Evolutionary conservation across 2,329 filamentous ascomycete genomes (phyloP), one percentile per base, ranked within the genome.

Genomic region (Diaporthe helianthi): DNA sequence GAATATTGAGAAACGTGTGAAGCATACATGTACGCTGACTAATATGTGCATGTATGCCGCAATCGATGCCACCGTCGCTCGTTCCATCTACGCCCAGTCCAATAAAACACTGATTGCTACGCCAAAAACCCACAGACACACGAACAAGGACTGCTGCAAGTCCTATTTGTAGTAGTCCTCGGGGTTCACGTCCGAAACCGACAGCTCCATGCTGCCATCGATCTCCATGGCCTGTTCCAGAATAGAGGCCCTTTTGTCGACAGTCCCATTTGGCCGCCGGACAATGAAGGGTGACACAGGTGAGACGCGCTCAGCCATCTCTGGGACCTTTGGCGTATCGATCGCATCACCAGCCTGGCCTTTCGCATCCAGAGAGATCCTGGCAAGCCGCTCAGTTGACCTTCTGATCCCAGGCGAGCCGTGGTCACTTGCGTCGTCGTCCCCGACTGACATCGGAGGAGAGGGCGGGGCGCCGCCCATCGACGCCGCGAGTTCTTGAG

Each of bases 181-280:
- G 19, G 70, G 70, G 19, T 54, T 69, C n/a, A 52, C 66, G 15
- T 60, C 58, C 47, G 54, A 33, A 10, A 47, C 61, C 2, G 58
- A 29, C 29, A 63, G 29, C 44, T 69, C 70, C 70, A 67, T 26
- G 33, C 31, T 67, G 26, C 64, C 63, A 49, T 71, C 70, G 17
- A 72, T 67, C 22, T 69, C 71, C 69, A 71, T 71, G 22, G 68
- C 65, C 61, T 58, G 67, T 13, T 71, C 69, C 66, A 71, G 67
- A 9, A 67, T 68, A 5, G 69, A 71, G 8, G 38, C 61, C 19
- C 65, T 52, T 10, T 72, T 71, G 46, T 72, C 69, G 29, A 67
- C 17, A 13, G 65, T 41, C 10, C 69, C 64, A 22, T 68, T 70
- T 10, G 65, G 68, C 41, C 68, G 69, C 46, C 71, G 71, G 9